These are phyloP conservation scores for Fusarium hostae DNA, from an alignment of 2,329 filamentous ascomycete species.

Conservation along the genomic window DNA sequence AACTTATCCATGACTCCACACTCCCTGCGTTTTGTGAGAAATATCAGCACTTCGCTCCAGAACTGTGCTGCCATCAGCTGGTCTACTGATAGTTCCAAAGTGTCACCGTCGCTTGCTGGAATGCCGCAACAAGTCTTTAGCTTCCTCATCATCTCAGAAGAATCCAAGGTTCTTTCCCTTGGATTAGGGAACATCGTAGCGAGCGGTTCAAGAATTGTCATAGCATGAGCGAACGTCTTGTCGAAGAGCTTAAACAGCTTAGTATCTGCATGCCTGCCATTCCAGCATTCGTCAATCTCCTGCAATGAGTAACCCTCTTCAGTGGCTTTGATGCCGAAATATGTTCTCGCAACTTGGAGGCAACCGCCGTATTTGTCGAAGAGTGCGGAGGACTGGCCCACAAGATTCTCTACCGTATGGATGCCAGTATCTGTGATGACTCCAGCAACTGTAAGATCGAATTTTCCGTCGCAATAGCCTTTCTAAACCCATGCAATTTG, in stretches of 20 bases:
- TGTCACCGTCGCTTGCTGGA: neutral
- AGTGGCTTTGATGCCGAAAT: neutral
- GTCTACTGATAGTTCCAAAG: neutral
- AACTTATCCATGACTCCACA: neutral
- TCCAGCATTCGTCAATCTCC: neutral
- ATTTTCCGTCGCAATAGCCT: neutral
- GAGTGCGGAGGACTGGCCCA: neutral
- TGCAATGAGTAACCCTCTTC: neutral
- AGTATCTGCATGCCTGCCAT: neutral
- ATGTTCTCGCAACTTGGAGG: neutral
- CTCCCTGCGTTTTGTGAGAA: neutral
- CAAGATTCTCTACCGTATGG: neutral
- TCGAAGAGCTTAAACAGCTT: neutral
- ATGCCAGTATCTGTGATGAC: neutral
- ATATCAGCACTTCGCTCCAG: neutral
- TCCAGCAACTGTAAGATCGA: neutral
- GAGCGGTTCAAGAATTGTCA: neutral
- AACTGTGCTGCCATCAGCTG: neutral
- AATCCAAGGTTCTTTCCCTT: neutral
- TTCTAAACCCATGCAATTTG: neutral
- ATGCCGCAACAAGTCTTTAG: neutral
- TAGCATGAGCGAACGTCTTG: neutral
- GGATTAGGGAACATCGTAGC: neutral
- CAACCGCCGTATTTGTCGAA: neutral
- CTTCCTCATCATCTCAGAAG: neutral